These are phyloP conservation scores for Papiliotrema nemorosa DNA, from an alignment of 1,284 basidiomycete genomes.

Conservation along the genomic window DNA sequence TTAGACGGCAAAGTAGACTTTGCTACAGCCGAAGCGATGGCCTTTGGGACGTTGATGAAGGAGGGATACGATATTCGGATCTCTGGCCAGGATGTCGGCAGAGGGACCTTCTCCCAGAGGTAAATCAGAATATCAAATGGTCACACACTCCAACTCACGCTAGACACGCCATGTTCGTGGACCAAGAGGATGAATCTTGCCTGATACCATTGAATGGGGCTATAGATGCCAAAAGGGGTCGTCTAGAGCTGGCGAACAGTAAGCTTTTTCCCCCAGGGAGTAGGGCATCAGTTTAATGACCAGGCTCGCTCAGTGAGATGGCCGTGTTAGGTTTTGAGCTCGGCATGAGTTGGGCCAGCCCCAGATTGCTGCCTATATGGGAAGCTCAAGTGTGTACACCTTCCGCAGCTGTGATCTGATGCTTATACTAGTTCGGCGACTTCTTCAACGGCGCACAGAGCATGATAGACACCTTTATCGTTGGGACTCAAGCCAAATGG, in stretches of 20 bases:
- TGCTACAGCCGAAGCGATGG: conserved; percentile 83
- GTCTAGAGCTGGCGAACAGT: conserved; percentile 81
- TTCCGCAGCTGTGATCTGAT: conserved; percentile 40
- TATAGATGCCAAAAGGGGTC: conserved; percentile 55
- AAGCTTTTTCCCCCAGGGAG: conserved; percentile 26
- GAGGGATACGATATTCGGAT: conserved; percentile 77
- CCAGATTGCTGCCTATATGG: conserved; percentile 77
- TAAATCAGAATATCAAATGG: conserved; percentile 29
- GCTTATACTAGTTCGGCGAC: conserved; percentile 58
- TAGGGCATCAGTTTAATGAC: not conserved
- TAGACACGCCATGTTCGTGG: conserved; percentile 82
- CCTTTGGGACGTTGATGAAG: conserved; percentile 75
- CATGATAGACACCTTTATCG: conserved; percentile 81
- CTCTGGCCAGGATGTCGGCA: conserved; percentile 83
- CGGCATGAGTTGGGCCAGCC: conserved; percentile 79
- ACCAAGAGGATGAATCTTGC: conserved; percentile 74
- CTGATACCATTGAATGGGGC: conserved; percentile 69
- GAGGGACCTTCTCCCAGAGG: conserved; percentile 86
- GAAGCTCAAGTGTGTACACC: conserved; percentile 66
- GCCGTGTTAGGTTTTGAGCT: conserved; percentile 78
- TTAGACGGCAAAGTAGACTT: conserved; percentile 77
- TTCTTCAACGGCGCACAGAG: conserved; percentile 87
- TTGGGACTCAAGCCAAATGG: conserved; percentile 87
- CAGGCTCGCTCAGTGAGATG: conserved; percentile 80
- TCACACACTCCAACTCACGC: conserved; percentile 1